Percentiles rank a stretch among this genome's conserved stretches.
Evolutionary conservation across 768 basidiomycete genomes (phyloP).

Genomic region (Leccinum rimulosum): DNA sequence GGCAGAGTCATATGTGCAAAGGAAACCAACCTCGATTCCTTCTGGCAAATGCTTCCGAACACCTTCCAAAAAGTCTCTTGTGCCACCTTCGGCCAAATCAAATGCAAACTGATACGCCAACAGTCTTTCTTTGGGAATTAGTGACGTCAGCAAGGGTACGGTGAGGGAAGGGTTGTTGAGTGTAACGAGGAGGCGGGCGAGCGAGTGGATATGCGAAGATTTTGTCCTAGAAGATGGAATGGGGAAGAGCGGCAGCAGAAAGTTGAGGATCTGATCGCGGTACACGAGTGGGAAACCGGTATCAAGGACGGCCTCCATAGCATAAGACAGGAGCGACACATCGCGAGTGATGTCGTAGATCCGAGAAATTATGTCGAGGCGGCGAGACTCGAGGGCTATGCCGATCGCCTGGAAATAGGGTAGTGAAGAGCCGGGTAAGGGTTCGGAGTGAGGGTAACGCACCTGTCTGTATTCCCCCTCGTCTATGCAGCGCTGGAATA

Average conservation of each 20-base stretch:
- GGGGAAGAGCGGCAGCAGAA: constrained; percentile 85
- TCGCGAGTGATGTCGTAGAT: constrained; percentile 77
- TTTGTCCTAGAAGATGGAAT: constrained; percentile 66
- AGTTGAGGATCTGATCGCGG: constrained; percentile 76
- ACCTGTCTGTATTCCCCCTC: constrained; percentile 94
- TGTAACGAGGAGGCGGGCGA: constrained; percentile 89
- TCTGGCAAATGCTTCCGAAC: constrained; percentile 68
- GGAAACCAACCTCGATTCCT: constrained; percentile 54
- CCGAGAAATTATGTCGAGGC: constrained; percentile 80
- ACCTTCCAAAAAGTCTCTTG: constrained; percentile 86
- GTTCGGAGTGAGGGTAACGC: constrained; percentile 13
- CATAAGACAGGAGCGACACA: constrained; percentile 77
- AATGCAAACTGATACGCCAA: constrained; percentile 95
- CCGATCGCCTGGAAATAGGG: constrained; percentile 71
- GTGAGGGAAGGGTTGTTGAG: constrained; percentile 81
- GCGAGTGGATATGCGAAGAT: constrained; percentile 71
- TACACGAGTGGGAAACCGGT: constrained; percentile 86
- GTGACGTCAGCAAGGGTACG: constrained; percentile 65
- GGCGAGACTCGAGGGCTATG: constrained; percentile 88
- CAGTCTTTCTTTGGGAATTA: constrained; percentile 68
- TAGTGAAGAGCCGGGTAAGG: constrained; percentile 8
- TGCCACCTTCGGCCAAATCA: constrained; percentile 91
- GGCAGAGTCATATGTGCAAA: background rate
- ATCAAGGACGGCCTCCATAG: constrained; percentile 89
- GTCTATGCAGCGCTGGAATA: constrained; percentile 80